A percentile compares a stretch with the other conserved stretches of the same genome.
phyloP scores from a whole-genome alignment of 371 early-diverging fungal species.

The Rhizomucor pusillus region DNA sequence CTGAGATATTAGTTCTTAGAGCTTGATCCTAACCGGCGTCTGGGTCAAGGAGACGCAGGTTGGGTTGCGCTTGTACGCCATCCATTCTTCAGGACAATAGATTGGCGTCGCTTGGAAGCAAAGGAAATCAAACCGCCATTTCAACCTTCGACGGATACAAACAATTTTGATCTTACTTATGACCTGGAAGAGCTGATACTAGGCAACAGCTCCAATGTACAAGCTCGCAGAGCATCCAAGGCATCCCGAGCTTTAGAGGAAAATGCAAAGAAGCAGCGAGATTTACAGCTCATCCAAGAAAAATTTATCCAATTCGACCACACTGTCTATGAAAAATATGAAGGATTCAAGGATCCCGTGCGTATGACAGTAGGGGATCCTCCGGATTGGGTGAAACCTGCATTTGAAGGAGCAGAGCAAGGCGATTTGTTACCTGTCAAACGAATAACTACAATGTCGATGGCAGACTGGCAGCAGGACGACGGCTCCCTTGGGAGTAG shows the following conservation, averaged over 20 bases:
- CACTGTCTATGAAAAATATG: constrained; percentile 64
- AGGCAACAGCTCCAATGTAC: constrained; percentile 72
- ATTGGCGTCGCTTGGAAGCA: constrained; percentile 43
- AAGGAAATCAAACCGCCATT: constrained; percentile 57
- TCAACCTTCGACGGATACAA: constrained; percentile 59
- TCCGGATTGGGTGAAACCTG: constrained; percentile 70
- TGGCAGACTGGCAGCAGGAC: constrained; percentile 11
- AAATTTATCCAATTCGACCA: constrained; percentile 65
- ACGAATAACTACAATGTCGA: constrained; percentile 26
- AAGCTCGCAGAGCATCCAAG: constrained; percentile 9
- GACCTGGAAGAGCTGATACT: constrained; percentile 90
- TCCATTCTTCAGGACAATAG: constrained; percentile 50
- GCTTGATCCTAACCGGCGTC: constrained; percentile 42
- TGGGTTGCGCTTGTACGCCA: constrained; percentile 45
- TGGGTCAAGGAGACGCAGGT: constrained; percentile 51
- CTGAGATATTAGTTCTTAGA: constrained; percentile 34
- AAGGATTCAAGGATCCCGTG: constrained; percentile 61
- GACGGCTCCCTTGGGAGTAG: constrained; percentile 1
- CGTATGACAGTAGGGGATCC: constrained; percentile 69
- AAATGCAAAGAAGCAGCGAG: constrained; percentile 31
- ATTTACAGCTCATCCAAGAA: constrained; percentile 51
- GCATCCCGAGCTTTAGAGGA: constrained; percentile 5
- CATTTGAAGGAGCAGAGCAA: constrained; percentile 53
- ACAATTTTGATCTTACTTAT: constrained; percentile 92
- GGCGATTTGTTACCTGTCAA: constrained; percentile 47